phyloP scores from a whole-genome alignment of 2,329 filamentous ascomycete genomes.

The Colletotrichum sp. region DNA sequence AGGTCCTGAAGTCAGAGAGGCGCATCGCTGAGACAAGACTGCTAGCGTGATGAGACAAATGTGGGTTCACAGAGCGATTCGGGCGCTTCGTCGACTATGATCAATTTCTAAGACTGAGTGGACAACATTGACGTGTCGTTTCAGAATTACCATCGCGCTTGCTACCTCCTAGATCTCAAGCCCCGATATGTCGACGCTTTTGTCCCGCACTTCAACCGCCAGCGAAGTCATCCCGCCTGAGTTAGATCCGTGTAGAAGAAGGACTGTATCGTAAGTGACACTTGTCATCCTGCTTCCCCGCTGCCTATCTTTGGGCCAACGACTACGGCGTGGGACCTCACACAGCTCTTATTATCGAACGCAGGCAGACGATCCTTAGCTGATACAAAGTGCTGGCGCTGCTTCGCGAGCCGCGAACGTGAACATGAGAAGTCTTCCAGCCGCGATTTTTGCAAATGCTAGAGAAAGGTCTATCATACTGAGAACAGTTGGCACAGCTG shows the following conservation, averaged over 20 bases:
- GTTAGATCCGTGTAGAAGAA: neutral
- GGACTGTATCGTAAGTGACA: neutral
- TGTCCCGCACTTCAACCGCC: no score
- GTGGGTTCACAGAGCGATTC: no score
- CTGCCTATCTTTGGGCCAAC: neutral
- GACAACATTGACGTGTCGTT: neutral
- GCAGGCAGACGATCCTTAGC: neutral
- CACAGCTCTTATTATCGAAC: neutral
- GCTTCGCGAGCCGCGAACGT: neutral
- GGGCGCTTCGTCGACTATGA: neutral
- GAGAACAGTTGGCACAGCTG: neutral
- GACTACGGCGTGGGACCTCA: neutral
- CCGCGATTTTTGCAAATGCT: neutral
- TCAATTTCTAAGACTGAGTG: neutral
- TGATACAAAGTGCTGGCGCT: neutral
- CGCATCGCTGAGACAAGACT: no score
- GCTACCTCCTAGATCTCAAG: no score
- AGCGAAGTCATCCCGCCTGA: no score
- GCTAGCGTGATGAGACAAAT: no score
- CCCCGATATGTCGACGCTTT: no score
- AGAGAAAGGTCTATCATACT: neutral
- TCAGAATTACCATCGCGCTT: no score
- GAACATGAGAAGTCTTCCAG: neutral
- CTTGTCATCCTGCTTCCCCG: neutral
- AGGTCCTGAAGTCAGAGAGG: no score